phyloP scores from a whole-genome alignment of 148 eudicot genomes.

The Cornus kousa region DNA sequence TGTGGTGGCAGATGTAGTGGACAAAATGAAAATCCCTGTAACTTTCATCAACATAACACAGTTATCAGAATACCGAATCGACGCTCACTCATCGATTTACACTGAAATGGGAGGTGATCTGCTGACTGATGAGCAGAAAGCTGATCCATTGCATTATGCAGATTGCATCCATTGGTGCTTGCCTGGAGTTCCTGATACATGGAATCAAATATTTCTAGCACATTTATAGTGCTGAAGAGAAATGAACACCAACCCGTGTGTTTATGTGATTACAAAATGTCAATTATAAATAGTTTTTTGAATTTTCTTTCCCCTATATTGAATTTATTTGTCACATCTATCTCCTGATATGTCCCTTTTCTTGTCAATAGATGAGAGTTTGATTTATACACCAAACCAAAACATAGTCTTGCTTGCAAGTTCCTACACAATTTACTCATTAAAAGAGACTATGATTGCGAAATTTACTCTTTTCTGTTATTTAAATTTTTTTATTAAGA shows the following conservation, averaged over 20 bases:
- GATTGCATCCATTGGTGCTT: slow-evolving; percentile 99
- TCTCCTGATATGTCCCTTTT: neutral
- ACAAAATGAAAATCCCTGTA: slow-evolving; percentile 67
- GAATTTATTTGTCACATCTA: neutral
- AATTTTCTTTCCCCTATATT: neutral
- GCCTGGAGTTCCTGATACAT: slow-evolving; percentile 92
- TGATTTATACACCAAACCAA: too few relatives aligned
- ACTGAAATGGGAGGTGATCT: slow-evolving; percentile 67
- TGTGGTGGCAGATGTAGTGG: slow-evolving; percentile 47
- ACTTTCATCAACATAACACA: slow-evolving; percentile 77
- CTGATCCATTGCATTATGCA: slow-evolving; percentile 63
- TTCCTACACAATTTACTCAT: too few relatives aligned
- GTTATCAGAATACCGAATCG: slow-evolving; percentile 74
- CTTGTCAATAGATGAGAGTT: too few relatives aligned
- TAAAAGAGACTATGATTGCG: too few relatives aligned
- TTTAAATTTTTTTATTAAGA: too few relatives aligned
- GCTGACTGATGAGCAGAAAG: slow-evolving; percentile 58
- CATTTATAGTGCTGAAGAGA: slow-evolving; percentile 37
- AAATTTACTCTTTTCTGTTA: too few relatives aligned
- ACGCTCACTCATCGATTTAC: slow-evolving; percentile 73
- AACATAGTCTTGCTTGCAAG: too few relatives aligned
- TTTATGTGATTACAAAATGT: neutral
- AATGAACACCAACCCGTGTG: neutral
- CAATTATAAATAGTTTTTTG: neutral
- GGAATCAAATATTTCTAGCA: slow-evolving; percentile 73